Evolutionary conservation across 2,329 filamentous ascomycete genomes (phyloP), one percentile per base, ranked within the genome.

Genomic region (Colletotrichum sp.): DNA sequence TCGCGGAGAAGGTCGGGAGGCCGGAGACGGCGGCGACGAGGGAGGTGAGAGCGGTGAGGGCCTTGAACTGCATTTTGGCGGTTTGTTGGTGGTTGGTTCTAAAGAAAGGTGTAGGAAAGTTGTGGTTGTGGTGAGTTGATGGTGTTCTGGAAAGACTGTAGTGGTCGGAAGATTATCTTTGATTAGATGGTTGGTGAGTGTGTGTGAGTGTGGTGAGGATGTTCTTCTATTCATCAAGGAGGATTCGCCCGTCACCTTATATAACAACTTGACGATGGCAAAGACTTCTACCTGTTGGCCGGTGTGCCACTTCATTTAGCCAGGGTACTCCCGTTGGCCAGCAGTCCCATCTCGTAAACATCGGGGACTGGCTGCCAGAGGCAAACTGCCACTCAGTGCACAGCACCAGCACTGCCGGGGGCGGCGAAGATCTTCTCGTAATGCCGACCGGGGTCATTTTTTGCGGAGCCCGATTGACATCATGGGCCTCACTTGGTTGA

Each of bases 11-110:
- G 30, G 57, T 34, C 24, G 67, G 74, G 34, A 79, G 75, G 39
- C 67, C 74, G 52, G 79, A 32, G 71, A 81, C 79, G 28, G 78
- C 78, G 66, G 82, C 81, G n/a, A 81, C 67, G 72, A 82, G 70
- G 78, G 81, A 80, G 26, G 79, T 78, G 67, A 80, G 78, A 65
- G 79, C 59, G 77, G 81, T 78, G 71, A 74, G 36, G 60, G 59
- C 34, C 63, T 60, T 70, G 78, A 78, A 74, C 71, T 75, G 78
- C 78, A 80, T 79, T 9, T 24, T 79, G 65, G 48, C 52, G 43
- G 28, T 34, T 66, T 3, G n/a, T 21, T 43, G 48, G 32, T 59
- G 7, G 26, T 39, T 13, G 32, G 5, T 52, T 61, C n/a, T 34
- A 12, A 8, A 21, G 59, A 61, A 28, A 30, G 67, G 18, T 67